Base-by-base conservation (phyloP, 2,329 filamentous ascomycete genomes). In the Phaeosphaeriaceae sp. region DNA sequence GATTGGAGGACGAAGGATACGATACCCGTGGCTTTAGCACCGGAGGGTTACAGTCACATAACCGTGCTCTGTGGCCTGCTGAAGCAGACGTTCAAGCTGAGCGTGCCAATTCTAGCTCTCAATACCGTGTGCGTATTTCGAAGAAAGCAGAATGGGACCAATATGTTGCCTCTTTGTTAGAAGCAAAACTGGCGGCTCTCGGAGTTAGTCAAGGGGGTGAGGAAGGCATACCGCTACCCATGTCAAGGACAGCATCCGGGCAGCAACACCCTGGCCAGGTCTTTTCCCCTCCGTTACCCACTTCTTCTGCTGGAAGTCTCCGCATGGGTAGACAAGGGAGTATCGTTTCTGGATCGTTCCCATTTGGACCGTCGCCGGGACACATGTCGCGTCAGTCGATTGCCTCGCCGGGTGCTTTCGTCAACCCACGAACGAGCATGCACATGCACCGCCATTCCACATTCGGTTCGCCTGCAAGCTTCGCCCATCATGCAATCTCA, bases 101-200 rank as follows among this genome's bases (percentile, higher is more conserved):
- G 60, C 80, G 83, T 38, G 72, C 77, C 13, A 69, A 79, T 37
- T 74, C 76, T 4, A 72, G 71, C n/a, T 56, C 54, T 11, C 54
- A 45, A 20, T 87, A 79, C 66, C 80, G 78, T 45, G 87, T 94
- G 29, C 81, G 81, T 18, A 79, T 94, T 51, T 88, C 90, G 2
- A 87, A 90, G 64, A 75, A 88, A 54, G 85, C 87, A 33, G 81
- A 84, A 63, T 90, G 87, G 87, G 88, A 90, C 65, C 80, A 85
- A 20, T 96, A 97, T 72, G 88, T 92, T 50, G 83, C 88, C 46
- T 87, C 88, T 59, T 78, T 97, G 29, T 86, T 90, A 60, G 94
- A 99, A 76, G 91, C 93, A 52, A 99, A 97, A 76, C 80, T 99
- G 43, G 87, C 92, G 53, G 92, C 93, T 42, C 81, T 99, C 46